These are phyloP conservation scores for Takakia lepidozioides DNA, from an alignment of 225 moss, liverwort and hornwort genomes.

Conservation along the genomic window DNA sequence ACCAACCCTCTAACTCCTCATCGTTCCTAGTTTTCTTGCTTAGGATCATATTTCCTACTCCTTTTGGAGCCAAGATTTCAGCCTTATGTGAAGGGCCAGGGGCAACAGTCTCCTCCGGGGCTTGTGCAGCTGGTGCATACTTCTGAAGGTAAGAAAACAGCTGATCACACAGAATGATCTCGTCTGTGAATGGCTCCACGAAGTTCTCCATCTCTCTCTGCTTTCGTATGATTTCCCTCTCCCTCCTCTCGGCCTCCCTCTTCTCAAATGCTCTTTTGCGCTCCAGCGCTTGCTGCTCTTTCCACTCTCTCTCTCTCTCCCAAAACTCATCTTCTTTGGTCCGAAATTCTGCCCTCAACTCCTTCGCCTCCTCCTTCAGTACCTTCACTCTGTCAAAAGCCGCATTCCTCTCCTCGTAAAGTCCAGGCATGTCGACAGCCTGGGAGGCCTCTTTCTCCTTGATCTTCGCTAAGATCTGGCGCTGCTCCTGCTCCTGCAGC, in stretches of 20 bases:
- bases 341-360: conserved; percentile 50
- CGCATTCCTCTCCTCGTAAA: conserved; percentile 57
- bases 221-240: conserved; percentile 73
- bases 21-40: conserved; percentile 84
- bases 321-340: conserved; percentile 68
- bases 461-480: conserved; percentile 43
- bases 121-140: conserved; percentile 45
- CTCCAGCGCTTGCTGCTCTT: conserved; percentile 69
- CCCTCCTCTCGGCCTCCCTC: conserved; percentile 76
- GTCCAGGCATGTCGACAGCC: conserved; percentile 46
- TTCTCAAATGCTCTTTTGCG: conserved; percentile 68
- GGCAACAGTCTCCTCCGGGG: conserved; percentile 31
- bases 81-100: conserved; percentile 38
- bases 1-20: conserved; percentile 82
- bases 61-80: conserved; percentile 76
- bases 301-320: conserved; percentile 72
- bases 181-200: conserved; percentile 88
- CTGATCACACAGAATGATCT: conserved; percentile 86
- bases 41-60: conserved; percentile 62
- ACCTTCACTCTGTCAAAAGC: conserved; percentile 60
- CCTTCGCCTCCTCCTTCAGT: conserved; percentile 62
- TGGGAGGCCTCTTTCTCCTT: conserved; percentile 61
- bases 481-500: conserved; percentile 61
- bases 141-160: conserved; percentile 79
- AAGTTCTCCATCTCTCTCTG: conserved; percentile 85